Evolutionary conservation across 78 protist species (phyloP).

Genomic region (Salpingoeca rosetta): DNA sequence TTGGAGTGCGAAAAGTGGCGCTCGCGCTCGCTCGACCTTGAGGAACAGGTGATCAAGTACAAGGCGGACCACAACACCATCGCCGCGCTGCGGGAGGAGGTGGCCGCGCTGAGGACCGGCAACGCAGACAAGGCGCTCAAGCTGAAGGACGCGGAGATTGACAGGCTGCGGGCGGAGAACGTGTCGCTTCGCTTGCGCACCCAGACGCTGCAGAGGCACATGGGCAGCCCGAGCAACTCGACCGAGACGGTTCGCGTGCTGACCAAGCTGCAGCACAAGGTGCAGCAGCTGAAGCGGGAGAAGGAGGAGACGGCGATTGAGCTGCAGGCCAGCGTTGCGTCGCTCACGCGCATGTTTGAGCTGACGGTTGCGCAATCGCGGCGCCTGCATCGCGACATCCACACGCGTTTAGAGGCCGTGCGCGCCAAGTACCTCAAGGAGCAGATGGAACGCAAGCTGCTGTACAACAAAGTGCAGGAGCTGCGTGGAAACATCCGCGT

Average conservation of each 20-base stretch:
- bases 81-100: neutral
- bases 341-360: neutral
- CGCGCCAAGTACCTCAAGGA: conserved; percentile 2
- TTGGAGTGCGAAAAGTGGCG: neutral
- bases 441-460: neutral
- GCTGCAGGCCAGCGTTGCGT: neutral
- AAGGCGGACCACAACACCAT: neutral
- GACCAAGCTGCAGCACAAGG: neutral
- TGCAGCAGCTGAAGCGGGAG: neutral
- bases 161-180: neutral
- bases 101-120: neutral
- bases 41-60: neutral
- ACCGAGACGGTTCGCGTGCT: neutral
- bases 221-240: neutral
- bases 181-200: neutral
- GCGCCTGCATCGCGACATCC: neutral
- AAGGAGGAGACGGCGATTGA: neutral
- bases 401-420: neutral
- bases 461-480: conserved; percentile 26
- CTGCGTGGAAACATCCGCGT: conserved; percentile 70
- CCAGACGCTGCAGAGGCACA: neutral
- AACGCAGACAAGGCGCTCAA: neutral
- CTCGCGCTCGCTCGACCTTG: neutral
- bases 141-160: neutral
- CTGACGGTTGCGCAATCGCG: neutral